These are phyloP conservation scores for Alisma plantagoaquatica DNA, from an alignment of 106 monocot species.

Conservation along the genomic window DNA sequence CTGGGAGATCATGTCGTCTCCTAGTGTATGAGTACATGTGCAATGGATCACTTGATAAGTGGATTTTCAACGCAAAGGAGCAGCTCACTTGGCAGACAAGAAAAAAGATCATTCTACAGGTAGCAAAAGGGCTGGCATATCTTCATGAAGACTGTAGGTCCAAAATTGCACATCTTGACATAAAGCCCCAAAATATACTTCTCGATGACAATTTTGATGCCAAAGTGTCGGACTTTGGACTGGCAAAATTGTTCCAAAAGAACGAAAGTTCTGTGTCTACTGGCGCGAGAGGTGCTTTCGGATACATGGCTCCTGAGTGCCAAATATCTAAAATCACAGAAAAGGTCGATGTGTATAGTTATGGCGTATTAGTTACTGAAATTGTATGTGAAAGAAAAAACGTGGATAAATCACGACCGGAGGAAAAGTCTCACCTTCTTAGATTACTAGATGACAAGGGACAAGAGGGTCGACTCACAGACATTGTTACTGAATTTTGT, in stretches of 20 bases:
- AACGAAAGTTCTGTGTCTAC: slow-evolving; percentile 3
- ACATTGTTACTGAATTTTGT: slow-evolving; percentile 1
- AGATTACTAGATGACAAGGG: slow-evolving; percentile 8
- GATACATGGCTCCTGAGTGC: slow-evolving; percentile 15
- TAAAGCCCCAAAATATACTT: slow-evolving; percentile 18
- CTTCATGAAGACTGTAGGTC: slow-evolving; percentile 11
- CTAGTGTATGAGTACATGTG: slow-evolving; percentile 28
- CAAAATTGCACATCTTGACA: slow-evolving; percentile 10
- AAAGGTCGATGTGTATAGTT: slow-evolving; percentile 13
- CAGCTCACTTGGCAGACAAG: slow-evolving; percentile 5
- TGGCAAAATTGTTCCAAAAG: slow-evolving; percentile 21
- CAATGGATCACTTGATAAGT: slow-evolving; percentile 23
- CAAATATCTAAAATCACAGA: slow-evolving; percentile 10
- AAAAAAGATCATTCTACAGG: slow-evolving; percentile 2
- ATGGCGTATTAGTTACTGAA: slow-evolving; percentile 7
- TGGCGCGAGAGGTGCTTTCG: slow-evolving; percentile 12
- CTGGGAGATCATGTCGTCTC: slow-evolving; percentile 13
- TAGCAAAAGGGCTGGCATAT: slow-evolving; percentile 8
- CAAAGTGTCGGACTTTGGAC: slow-evolving; percentile 22
- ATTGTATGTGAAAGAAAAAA: slow-evolving; percentile 6
- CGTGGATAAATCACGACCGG: not conserved
- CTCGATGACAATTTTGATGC: slow-evolving; percentile 8
- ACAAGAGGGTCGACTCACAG: not conserved
- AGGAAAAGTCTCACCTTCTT: slow-evolving; percentile 7
- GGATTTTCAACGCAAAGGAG: slow-evolving; percentile 3